A percentile compares a stretch with the other conserved stretches of the same genome.
Conservation (phyloP, 306 rosid genomes). For the Dryas octopetala region DNA sequence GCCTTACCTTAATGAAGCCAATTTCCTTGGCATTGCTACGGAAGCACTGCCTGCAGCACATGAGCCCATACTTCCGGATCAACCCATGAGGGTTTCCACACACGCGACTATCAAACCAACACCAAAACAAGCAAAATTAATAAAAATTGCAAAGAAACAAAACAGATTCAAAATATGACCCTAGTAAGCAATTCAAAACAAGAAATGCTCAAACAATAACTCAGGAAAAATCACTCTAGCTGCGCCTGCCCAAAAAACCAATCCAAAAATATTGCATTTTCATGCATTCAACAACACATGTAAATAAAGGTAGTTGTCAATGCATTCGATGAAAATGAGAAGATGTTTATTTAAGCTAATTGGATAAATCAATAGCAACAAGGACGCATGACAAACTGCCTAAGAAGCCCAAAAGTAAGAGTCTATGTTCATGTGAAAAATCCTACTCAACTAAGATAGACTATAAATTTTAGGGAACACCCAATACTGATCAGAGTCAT, state of each 20-base stretch:
- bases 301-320: not conserved
- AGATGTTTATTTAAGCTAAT: not conserved
- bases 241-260: no score
- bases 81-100: slow-evolving; percentile 91
- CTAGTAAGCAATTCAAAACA: not conserved
- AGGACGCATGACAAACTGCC: not conserved
- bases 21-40: slow-evolving; percentile 98
- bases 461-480: not conserved
- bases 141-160: not conserved
- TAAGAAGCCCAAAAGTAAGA: not conserved
- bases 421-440: not conserved
- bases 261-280: no score
- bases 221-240: no score
- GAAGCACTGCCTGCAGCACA: slow-evolving; percentile 99
- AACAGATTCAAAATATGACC: not conserved
- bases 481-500: not conserved
- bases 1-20: slow-evolving; percentile 80
- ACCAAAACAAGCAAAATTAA: not conserved
- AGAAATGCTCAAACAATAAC: not conserved
- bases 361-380: not conserved
- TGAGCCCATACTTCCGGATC: slow-evolving; percentile 90
- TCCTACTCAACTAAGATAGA: not conserved
- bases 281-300: not conserved
- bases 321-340: not conserved
- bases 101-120: slow-evolving; percentile 27